Percentiles rank a stretch among this genome's conserved stretches.
These are phyloP conservation scores for Cryptococcus hybrid DNA, from an alignment of 1,284 basidiomycete genomes.

Conservation along the genomic window DNA sequence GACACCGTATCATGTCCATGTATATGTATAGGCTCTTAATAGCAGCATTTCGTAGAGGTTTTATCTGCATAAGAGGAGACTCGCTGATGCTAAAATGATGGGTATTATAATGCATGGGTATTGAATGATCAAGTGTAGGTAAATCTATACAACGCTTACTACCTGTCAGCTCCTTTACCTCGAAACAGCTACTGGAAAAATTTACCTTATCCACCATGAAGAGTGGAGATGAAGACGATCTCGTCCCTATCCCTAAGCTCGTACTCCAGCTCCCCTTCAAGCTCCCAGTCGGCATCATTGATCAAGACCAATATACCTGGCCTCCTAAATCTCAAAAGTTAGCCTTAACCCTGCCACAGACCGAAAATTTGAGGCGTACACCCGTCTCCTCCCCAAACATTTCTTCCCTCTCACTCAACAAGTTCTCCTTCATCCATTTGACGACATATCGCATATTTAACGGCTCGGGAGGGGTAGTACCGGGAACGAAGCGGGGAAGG, in stretches of 20 bases:
- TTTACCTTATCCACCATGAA: conserved; percentile 73
- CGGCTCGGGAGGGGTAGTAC: conserved; percentile 48
- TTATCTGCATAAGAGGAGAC: neutral
- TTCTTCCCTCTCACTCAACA: conserved; percentile 81
- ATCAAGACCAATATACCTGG: conserved; percentile 94
- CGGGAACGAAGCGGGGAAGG: conserved; percentile 57
- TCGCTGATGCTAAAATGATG: neutral
- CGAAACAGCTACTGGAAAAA: neutral
- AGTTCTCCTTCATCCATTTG: conserved; percentile 69
- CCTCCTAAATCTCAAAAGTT: conserved; percentile 58
- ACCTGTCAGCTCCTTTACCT: neutral
- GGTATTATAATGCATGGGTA: conserved; percentile 10
- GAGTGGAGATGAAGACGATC: conserved; percentile 92
- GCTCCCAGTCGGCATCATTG: conserved; percentile 97
- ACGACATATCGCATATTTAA: conserved; percentile 75
- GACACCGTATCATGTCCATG: neutral
- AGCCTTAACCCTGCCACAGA: neutral
- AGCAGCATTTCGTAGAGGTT: neutral
- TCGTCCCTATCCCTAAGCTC: conserved; percentile 76
- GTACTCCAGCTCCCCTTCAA: conserved; percentile 93
- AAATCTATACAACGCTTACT: neutral
- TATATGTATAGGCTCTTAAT: neutral
- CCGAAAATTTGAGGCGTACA: conserved; percentile 62
- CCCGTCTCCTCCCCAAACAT: conserved; percentile 83
- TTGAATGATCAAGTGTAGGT: neutral